Percentiles rank a stretch among this genome's conserved stretches.
phyloP scores from a whole-genome alignment of 225 moss, liverwort and hornwort genomes.

The Anthoceros angustus region DNA sequence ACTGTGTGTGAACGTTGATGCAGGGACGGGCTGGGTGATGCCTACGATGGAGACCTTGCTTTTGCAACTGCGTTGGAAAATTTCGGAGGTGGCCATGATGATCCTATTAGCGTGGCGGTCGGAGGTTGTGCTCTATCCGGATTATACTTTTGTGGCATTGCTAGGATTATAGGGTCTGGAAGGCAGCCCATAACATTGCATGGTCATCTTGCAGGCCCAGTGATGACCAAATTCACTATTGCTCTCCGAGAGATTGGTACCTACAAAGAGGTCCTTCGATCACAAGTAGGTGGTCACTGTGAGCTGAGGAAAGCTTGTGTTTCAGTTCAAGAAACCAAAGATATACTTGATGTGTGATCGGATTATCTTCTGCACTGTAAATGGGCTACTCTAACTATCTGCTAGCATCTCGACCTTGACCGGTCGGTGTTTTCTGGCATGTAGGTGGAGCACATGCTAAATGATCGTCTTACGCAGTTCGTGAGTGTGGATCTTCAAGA shows the following conservation, averaged over 20 bases:
- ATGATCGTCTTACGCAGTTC: slow-evolving; percentile 90
- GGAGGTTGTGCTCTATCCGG: slow-evolving; percentile 35
- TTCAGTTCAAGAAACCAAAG: background rate
- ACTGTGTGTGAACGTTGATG: slow-evolving; percentile 7
- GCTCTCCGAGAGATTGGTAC: slow-evolving; percentile 92
- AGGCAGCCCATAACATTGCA: background rate
- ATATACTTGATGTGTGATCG: background rate
- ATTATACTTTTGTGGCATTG: background rate
- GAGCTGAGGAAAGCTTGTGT: background rate
- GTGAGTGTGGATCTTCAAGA: slow-evolving; percentile 86
- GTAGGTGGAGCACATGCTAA: slow-evolving; percentile 83
- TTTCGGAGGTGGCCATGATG: slow-evolving; percentile 90
- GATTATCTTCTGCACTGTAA: background rate
- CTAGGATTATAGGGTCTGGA: background rate
- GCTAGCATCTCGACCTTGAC: background rate
- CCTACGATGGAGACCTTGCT: slow-evolving; percentile 88
- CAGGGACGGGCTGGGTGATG: slow-evolving; percentile 78
- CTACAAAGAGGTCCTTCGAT: slow-evolving; percentile 85
- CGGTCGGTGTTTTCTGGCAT: slow-evolving; percentile 4
- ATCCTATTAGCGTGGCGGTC: slow-evolving; percentile 85
- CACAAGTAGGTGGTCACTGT: slow-evolving; percentile 30
- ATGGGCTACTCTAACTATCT: too few relatives aligned
- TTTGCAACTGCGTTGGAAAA: slow-evolving; percentile 80
- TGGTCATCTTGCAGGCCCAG: slow-evolving; percentile 34
- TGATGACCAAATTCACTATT: slow-evolving; percentile 96